phyloP scores from a whole-genome alignment of 352 stramenopile species.

The Globisporangium irregulare region DNA sequence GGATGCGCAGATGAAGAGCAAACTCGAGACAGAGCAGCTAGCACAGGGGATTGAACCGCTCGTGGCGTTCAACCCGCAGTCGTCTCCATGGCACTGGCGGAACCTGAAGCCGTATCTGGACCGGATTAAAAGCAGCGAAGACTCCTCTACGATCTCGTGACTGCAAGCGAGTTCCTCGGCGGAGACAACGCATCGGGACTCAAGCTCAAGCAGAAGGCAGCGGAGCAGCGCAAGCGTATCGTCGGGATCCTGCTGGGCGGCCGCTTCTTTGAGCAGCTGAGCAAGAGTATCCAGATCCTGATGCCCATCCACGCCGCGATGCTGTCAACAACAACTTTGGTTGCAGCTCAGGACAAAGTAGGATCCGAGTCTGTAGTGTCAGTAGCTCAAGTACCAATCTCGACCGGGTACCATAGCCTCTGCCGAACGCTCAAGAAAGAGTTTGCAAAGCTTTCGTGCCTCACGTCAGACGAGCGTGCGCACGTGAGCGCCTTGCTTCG shows the following conservation, averaged over 20 bases:
- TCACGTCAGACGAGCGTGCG: neutral
- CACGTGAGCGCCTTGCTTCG: neutral
- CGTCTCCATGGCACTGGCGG: neutral
- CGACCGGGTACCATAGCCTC: constrained; percentile 5
- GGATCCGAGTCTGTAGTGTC: neutral
- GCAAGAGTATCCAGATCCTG: constrained; percentile 15
- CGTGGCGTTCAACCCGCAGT: neutral
- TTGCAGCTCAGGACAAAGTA: neutral
- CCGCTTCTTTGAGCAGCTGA: constrained; percentile 11
- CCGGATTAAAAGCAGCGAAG: constrained; percentile 8
- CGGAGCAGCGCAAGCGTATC: constrained; percentile 1
- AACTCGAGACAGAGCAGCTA: constrained; percentile 6
- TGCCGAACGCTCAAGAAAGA: neutral
- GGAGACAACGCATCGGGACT: neutral
- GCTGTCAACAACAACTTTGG: neutral
- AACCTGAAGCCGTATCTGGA: constrained; percentile 9
- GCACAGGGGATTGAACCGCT: neutral
- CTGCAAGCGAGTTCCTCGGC: neutral
- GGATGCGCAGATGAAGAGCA: constrained; percentile 3
- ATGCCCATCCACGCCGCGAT: constrained; percentile 7
- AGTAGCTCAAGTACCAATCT: neutral
- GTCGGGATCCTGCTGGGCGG: neutral
- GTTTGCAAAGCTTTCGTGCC: neutral
- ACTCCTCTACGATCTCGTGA: constrained; percentile 13
- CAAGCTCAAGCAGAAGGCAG: neutral